phyloP scores from a whole-genome alignment of 2,329 filamentous ascomycete genomes.

The Paracoccidioides lutzii region DNA sequence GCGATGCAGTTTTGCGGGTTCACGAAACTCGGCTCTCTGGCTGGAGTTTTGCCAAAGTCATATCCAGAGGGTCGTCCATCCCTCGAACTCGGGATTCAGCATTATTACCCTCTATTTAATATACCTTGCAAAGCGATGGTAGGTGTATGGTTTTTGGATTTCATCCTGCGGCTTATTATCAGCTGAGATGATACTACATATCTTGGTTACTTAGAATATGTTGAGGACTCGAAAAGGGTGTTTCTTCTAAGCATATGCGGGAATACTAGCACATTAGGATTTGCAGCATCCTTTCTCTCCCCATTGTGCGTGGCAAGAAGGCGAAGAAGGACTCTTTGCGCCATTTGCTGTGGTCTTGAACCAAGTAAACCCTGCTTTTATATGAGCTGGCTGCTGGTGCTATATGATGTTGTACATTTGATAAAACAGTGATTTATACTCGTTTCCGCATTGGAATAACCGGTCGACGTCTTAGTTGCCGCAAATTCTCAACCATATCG shows the following conservation, averaged over 20 bases:
- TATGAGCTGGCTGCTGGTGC: no score
- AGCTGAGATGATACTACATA: background rate
- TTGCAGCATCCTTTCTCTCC: conserved; percentile 24
- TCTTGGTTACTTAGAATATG: background rate
- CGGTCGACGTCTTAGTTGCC: no score
- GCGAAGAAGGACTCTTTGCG: background rate
- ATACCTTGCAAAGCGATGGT: conserved; percentile 64
- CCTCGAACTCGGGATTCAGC: conserved; percentile 52
- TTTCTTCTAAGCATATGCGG: conserved; percentile 38
- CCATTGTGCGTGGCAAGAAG: background rate
- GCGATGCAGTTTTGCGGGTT: conserved; percentile 74
- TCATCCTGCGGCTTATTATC: conserved; percentile 19
- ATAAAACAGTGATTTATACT: no score
- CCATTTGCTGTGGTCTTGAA: no score
- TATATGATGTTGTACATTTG: no score
- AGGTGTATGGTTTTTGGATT: conserved; percentile 59
- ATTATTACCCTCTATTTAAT: conserved; percentile 62
- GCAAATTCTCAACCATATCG: no score
- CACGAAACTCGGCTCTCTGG: conserved; percentile 52
- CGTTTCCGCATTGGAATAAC: no score
- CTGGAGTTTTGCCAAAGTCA: conserved; percentile 57
- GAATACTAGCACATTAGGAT: conserved; percentile 55
- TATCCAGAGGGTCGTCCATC: conserved; percentile 58
- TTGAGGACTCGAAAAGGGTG: no score
- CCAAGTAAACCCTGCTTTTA: no score